Evolutionary conservation across 129 eudicot species (phyloP), one percentile per base, ranked within the genome.

Genomic region (Ambrosia trifida): DNA sequence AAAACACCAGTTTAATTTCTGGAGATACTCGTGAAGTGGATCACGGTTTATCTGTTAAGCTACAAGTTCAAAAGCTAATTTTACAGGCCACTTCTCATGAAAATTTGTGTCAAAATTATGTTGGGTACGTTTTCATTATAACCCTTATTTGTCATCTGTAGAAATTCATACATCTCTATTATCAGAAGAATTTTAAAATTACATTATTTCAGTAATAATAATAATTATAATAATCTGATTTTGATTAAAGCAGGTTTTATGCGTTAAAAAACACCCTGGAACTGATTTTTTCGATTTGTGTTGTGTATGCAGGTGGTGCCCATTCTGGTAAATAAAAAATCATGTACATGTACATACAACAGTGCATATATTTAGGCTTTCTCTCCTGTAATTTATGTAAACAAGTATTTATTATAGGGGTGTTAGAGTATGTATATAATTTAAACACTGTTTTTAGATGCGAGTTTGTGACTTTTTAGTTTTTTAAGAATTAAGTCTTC

Each of bases 101-200:
- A 81, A 95, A 95, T 66, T 47, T 95, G 72, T 95, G 99, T 81
- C 99, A 95, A 80, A 90, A 95, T 59, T 95, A 95, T 46, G 99
- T 95, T 62, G 99, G 99, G 99, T 95, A 90, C 65, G 87, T 45
- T 56, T 64, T 63, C 56, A 33, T 1, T 52, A 45, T 2, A 64
- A 50, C 59, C 14, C 33, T 30, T 66, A 35, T 17, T 64, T 45
- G 43, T 36, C 43, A 36, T 36, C 12, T 57, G 14, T 57, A 13
- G 38, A 20, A 28, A 58, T 2, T 30, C 4, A 30, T 10, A 54
- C 14, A 54, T 10, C 40, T 9, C 18, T 4, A 12, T 30, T 58
- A 58, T 30, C 40, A 58, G 64, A 30, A 58, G 18, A 28, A 12
- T 30, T 58, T 12, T 0, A 57, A 28, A 57, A 28, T 28, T 28